These are phyloP conservation scores for Beauveria bassiana DNA, from an alignment of 2,329 filamentous ascomycete genomes.

Conservation along the genomic window DNA sequence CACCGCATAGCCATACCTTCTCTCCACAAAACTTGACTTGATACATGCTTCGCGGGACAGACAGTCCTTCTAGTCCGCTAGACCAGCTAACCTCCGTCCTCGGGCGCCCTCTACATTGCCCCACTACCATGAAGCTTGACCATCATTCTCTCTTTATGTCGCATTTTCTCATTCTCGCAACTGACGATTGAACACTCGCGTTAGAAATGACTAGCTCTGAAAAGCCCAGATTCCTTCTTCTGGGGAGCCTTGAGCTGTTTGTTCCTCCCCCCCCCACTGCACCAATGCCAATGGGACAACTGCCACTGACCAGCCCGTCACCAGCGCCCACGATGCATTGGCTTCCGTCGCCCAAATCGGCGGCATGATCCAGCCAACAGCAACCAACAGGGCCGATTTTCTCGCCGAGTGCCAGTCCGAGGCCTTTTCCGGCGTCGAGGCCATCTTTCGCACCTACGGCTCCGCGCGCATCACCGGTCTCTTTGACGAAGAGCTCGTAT, in stretches of 20 bases:
- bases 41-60: neutral
- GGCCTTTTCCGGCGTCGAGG: constrained; percentile 55
- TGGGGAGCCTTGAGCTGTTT: constrained; percentile 33
- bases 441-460: constrained; percentile 63
- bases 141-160: neutral
- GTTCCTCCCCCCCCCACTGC: constrained; percentile 10
- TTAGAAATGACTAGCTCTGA: neutral
- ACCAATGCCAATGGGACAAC: neutral
- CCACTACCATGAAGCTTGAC: constrained; percentile 2
- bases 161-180: neutral
- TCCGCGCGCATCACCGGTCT: constrained; percentile 58
- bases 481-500: constrained; percentile 63
- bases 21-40: neutral
- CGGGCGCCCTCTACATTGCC: constrained; percentile 6
- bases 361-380: constrained; percentile 54
- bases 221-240: constrained; percentile 30
- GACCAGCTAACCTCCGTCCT: neutral
- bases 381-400: constrained; percentile 59
- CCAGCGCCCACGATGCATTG: constrained; percentile 60
- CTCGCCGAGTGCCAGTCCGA: constrained; percentile 59
- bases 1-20: neutral
- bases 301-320: neutral
- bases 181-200: neutral
- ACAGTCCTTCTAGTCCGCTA: neutral
- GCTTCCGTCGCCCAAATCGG: constrained; percentile 52